Base-by-base conservation (phyloP, 2,329 filamentous ascomycete genomes). In the Fusarium sp. region DNA sequence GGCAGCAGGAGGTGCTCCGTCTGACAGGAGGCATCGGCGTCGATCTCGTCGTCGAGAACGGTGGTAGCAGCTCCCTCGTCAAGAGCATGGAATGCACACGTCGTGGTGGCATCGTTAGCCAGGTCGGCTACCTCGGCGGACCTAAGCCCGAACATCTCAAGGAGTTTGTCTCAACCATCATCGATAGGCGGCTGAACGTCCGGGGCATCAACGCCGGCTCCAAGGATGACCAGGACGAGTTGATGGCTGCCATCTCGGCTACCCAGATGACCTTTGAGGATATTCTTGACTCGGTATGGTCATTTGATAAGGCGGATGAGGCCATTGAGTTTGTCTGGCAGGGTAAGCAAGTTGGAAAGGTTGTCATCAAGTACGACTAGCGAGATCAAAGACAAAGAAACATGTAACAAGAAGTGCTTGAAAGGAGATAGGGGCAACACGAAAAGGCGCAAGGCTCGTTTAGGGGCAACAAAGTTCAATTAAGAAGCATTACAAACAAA, bases 21-120 rank as follows among this genome's bases (percentile, higher is more conserved):
- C 65, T 87, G 8, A 89, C 87, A 0, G 54, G 78, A 24, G 81
- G 80, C 10, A 71, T 81, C 10, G 87, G 87, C 0, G 87, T 85
- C 11, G 86, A 89, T 75, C 80, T 87, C 11, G 83, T 89, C 18
- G 82, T 90, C 37, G 84, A 86, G 63, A 83, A 82, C 65, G 84
- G 84, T 3, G 85, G 84, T 14, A 75, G 76, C 2, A 64, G 70
- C 2, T 82, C 84, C 0, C 73, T 86, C 27, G 80, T 84, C 3
- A 78, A 81, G 73, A 84, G 82, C 37, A 75, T 86, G 59, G 77
- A 78, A 54, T 85, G 81, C 64, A 84, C 83, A 7, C 77, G 81
- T 11, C 83, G 84, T 1, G 84, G 85, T 2, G 84, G 84, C 0
- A 79, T 79, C 1, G 78, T 86, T 56, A 85, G 84, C 64, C 82